phyloP scores from a whole-genome alignment of 1,284 basidiomycete genomes.

The Fistulinella cinereoalba region DNA sequence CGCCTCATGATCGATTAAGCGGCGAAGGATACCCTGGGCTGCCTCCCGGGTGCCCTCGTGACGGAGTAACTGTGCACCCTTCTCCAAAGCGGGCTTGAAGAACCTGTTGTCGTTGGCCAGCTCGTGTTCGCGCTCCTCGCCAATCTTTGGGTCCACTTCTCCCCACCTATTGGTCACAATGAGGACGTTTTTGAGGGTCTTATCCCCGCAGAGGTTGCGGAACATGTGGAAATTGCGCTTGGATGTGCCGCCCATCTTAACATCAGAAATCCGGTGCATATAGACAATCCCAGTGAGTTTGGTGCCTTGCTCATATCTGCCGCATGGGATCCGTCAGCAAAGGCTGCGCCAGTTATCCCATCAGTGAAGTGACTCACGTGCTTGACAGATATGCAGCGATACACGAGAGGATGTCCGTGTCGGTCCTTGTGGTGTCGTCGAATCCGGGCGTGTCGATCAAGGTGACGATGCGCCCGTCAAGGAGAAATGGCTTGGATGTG shows the following conservation, averaged over 20 bases:
- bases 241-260: constrained; percentile 50
- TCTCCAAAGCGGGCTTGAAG: constrained; percentile 41
- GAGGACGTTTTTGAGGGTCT: constrained; percentile 45
- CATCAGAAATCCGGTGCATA: constrained; percentile 54
- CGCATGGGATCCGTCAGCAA: background rate
- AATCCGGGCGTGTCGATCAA: constrained; percentile 42
- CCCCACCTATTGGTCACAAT: constrained; percentile 55
- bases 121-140: constrained; percentile 37
- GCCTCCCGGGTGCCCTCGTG: constrained; percentile 34
- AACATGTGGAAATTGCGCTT: constrained; percentile 51
- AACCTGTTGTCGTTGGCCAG: constrained; percentile 40
- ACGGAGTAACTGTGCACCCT: constrained; percentile 40
- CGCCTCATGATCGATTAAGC: constrained; percentile 33
- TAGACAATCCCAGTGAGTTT: constrained; percentile 52
- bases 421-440: constrained; percentile 38
- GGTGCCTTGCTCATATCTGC: constrained; percentile 40
- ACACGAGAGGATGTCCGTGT: constrained; percentile 39
- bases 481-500: constrained; percentile 32
- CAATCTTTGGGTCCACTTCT: constrained; percentile 35
- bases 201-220: constrained; percentile 50
- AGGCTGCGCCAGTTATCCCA: too few species aligned
- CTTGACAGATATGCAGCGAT: constrained; percentile 37
- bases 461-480: constrained; percentile 33
- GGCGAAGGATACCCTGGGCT: constrained; percentile 30
- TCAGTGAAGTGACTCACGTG: constrained; percentile 29